A percentile compares a stretch with the other conserved stretches of the same genome.
phyloP scores from a whole-genome alignment of 306 rosid species.

The Sechiopsis laciniata region DNA sequence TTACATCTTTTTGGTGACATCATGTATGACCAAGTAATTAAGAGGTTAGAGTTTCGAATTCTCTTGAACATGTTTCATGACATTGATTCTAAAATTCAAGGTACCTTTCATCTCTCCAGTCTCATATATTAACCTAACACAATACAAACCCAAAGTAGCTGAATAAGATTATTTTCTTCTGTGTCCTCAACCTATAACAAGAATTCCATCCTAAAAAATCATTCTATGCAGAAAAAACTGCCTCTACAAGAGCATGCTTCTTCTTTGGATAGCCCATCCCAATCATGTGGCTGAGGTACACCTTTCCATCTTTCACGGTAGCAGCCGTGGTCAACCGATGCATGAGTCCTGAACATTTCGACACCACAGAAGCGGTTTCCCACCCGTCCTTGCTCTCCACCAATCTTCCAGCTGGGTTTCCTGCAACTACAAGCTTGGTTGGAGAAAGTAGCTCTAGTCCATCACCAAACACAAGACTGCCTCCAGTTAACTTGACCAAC shows the following conservation, averaged over 20 bases:
- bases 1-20: too few species aligned
- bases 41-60: too few species aligned
- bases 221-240: slow-evolving; percentile 44
- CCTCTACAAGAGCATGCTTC: slow-evolving; percentile 81
- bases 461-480: slow-evolving; percentile 62
- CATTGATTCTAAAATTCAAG: neutral
- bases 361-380: slow-evolving; percentile 62
- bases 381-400: slow-evolving; percentile 89
- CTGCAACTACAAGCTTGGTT: slow-evolving; percentile 73
- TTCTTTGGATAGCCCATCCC: slow-evolving; percentile 80
- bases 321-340: slow-evolving; percentile 82
- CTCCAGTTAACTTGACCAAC: slow-evolving; percentile 42
- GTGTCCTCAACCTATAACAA: neutral
- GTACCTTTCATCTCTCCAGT: neutral
- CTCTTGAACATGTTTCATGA: neutral
- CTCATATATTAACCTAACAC: neutral
- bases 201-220: neutral
- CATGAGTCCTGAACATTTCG: slow-evolving; percentile 52
- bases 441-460: slow-evolving; percentile 70
- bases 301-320: slow-evolving; percentile 77
- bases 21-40: too few species aligned
- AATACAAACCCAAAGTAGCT: neutral
- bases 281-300: slow-evolving; percentile 58
- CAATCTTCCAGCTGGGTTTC: slow-evolving; percentile 63
- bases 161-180: neutral